Evolutionary conservation across 1,284 basidiomycete genomes (phyloP), one percentile per base, ranked within the genome.

Genomic region (Naganishia liquefaciens): DNA sequence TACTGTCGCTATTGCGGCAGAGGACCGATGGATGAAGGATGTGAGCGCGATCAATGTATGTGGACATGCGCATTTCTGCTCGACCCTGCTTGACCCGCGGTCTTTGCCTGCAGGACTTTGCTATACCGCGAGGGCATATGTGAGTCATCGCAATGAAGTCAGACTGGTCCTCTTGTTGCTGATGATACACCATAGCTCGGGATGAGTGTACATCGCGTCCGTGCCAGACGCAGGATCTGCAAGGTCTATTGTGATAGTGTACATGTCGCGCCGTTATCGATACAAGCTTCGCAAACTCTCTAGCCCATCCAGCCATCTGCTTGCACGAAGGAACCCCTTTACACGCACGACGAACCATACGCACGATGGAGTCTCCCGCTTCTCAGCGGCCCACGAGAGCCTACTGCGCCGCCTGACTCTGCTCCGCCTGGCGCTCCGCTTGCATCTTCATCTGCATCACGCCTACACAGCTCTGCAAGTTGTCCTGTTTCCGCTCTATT

Each of bases 401-500:
- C 46, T 50, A 49, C 33, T 60, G 46, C 25, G 57, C 57, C 25
- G 57, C 7, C 52, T 63, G 53, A 17, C 9, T 53, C 53, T 46
- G 43, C 46, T 55, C 52, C 51, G 49, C 53, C 40, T 53, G 39
- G 28, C 54, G 55, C 66, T 71, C 70, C 68, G 77, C 70, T 66
- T 78, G 76, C 71, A 92, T 77, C 80, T 92, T 93, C 70, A 84
- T 81, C 76, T 92, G 89, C 77, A 93, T 83, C 55, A 91, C 82
- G 72, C 84, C 85, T 37, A 88, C 76, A 51, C 93, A 77, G 71
- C 85, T 86, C 73, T 85, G 87, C 80, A 90, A 83, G 75, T 93
- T 93, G 50, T 94, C 91, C 78, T 91, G 87, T 80, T 95, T 96
- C 79, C 88, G 88, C 77, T 87, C 83, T 68, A 95, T 88, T 39